Base-by-base conservation (phyloP, 2,329 filamentous ascomycete genomes). In the Penicillium sp. region DNA sequence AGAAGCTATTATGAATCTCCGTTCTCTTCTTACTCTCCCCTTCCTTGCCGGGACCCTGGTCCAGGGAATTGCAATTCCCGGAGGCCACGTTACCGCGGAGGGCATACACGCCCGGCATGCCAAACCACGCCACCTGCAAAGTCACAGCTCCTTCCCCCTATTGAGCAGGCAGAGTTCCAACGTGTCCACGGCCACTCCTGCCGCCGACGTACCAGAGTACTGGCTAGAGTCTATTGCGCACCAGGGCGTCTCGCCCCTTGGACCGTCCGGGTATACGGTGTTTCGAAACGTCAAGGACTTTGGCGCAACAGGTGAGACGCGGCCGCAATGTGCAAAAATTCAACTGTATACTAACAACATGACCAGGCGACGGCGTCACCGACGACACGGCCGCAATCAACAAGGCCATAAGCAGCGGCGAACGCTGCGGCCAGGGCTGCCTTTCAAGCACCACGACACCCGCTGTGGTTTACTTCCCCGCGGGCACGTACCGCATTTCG, bases 331-430 rank as follows among this genome's bases (percentile, higher is more conserved):
- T 13, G 8, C 31, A 2, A 44, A 19, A 44, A 21, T 21, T 26
- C 26, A 5, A 5, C 26, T 26, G 2, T 9, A 23, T 6, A 38
- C 31, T 38, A 19, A 41, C 31, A 7, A 53, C 3, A 7, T 5
- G 21, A 8, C 8, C 21, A 54, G 81, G 79, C 58, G 79, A 83
- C 65, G 81, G 81, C 29, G 75, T 82, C 3, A 81, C 79, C n/a
- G 84, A 85, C 64, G 83, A 88, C 65, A 87, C 86, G 17, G 81
- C 75, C 9, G 85, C 85, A 5, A 88, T 88, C 70, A 81, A 83
- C 44, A 56, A 64, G 7, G 81, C 81, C 44, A 83, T 83, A 62
- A 79, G 75, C 63, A 70, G 64, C 21, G 83, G 82, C 15, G 71
- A 76, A 41, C 77, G 83, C 5, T 84, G 79, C 68, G 56, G 78